A percentile compares a stretch with the other conserved stretches of the same genome.
These are phyloP conservation scores for Apophysomyces ossiformis DNA, from an alignment of 371 early-diverging fungal genomes.

Conservation along the genomic window DNA sequence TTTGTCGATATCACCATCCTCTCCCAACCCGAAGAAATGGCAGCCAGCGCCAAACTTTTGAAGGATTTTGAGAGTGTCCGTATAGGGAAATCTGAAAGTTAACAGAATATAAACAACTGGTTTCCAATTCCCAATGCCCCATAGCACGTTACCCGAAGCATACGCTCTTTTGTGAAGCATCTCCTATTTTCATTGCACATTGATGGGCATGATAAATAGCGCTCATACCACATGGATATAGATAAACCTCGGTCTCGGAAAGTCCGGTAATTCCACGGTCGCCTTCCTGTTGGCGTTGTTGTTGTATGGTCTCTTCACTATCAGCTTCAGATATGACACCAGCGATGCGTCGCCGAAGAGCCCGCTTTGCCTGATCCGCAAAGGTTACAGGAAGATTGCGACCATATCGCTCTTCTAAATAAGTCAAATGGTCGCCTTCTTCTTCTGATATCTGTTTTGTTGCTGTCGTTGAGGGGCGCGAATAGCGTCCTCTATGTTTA, in stretches of 20 bases:
- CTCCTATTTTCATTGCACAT: conserved; percentile 52
- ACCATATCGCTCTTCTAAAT: conserved; percentile 93
- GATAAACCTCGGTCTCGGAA: conserved; percentile 80
- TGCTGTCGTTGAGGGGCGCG: neutral
- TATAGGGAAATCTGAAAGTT: conserved; percentile 83
- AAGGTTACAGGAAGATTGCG: conserved; percentile 79
- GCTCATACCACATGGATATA: conserved; percentile 92
- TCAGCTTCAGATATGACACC: conserved; percentile 65
- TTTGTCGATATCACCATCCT: conserved; percentile 69
- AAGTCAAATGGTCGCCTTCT: conserved; percentile 54
- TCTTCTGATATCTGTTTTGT: conserved; percentile 25
- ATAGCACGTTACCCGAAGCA: conserved; percentile 83
- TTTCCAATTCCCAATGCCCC: neutral
- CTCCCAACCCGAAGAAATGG: conserved; percentile 85
- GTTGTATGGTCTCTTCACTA: conserved; percentile 24
- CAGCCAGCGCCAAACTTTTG: conserved; percentile 92
- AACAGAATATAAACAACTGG: neutral
- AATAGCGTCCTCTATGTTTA: conserved; percentile 10
- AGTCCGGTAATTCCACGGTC: conserved; percentile 59
- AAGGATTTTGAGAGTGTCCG: conserved; percentile 93
- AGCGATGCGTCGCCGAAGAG: conserved; percentile 83
- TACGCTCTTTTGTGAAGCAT: conserved; percentile 69
- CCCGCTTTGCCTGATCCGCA: conserved; percentile 75
- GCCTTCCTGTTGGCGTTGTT: conserved; percentile 35
- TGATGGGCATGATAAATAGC: conserved; percentile 90